Evolutionary conservation across 2,329 filamentous ascomycete genomes (phyloP), one percentile per base, ranked within the genome.

Genomic region (Neocatenulostroma microsporum): DNA sequence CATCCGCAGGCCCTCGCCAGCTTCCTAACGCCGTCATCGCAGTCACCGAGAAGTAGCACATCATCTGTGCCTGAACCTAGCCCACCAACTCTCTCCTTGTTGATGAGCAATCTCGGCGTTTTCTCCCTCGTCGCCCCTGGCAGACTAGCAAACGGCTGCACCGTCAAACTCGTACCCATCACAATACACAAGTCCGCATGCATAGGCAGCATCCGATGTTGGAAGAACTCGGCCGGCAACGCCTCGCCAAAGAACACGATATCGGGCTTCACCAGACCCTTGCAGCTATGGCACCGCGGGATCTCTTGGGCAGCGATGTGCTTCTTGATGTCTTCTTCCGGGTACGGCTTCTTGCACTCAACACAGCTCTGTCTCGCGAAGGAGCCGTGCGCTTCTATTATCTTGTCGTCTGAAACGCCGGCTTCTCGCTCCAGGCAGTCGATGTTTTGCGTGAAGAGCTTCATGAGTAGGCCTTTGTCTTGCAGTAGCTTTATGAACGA

Each of bases 371-470:
- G 89, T 1, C 75, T 77, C 15, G 89, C 89, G 58, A 96, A 98
- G 58, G 86, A 94, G 30, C 91, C 91, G 60, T 98, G 91, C 0
- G 91, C 91, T 62, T 96, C 89, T 21, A 98, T 72, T 33, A 98
- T 88, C 60, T 75, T 79, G 2, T 89, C 78, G 0, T 68, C 72
- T 0, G 87, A 84, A 1, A 98, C 79, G 18, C 91, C 91, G 10
- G 89, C 91, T 48, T 76, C 73, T 17, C 88, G 77, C 63, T 98
- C 91, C 10, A 98, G 72, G 53, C 87, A 94, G 64, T 98, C 91
- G 49, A 98, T 96, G 56, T 98, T 98, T 57, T 98, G 91, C 0
- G 91, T 95, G 61, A 96, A 98, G 36, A 91, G 75, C 68, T 87
- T 91, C 47, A 82, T 67, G 17, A 98, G 67, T 26, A 89, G 67